Evolutionary conservation across 2,329 filamentous ascomycete genomes (phyloP).

Genomic region (Hypomyces perniciosus): DNA sequence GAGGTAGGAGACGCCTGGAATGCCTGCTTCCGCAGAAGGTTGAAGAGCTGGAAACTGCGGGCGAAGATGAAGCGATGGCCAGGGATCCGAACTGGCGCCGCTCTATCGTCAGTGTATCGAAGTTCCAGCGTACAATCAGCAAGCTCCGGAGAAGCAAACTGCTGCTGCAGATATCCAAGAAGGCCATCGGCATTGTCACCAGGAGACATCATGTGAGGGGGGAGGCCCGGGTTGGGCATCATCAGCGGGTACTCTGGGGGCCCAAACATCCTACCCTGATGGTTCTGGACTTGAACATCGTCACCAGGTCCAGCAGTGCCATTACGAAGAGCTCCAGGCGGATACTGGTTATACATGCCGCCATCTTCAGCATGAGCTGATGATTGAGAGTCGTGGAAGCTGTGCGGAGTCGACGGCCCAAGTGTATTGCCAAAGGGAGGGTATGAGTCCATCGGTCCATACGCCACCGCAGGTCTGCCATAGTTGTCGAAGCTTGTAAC

Average conservation of each 20-base stretch:
- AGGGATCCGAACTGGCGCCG: slow-evolving; percentile 37
- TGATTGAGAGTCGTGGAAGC: slow-evolving; percentile 56
- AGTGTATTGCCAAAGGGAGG: slow-evolving; percentile 34
- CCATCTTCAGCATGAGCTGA: slow-evolving; percentile 44
- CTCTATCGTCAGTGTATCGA: slow-evolving; percentile 35
- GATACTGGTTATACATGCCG: slow-evolving; percentile 35
- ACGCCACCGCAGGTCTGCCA: slow-evolving; percentile 31
- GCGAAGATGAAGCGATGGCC: slow-evolving; percentile 52
- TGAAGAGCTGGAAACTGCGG: slow-evolving; percentile 36
- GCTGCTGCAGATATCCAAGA: slow-evolving; percentile 33
- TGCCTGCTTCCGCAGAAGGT: slow-evolving; percentile 22
- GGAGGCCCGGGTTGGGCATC: slow-evolving; percentile 26
- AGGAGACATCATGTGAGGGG: slow-evolving; percentile 22
- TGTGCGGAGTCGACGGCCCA: slow-evolving; percentile 52
- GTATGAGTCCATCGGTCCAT: slow-evolving; percentile 30
- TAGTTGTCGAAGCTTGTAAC: slow-evolving; percentile 31
- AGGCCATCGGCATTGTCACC: slow-evolving; percentile 33
- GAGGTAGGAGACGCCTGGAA: slow-evolving; percentile 25
- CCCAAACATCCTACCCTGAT: slow-evolving; percentile 26
- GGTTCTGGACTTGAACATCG: slow-evolving; percentile 24
- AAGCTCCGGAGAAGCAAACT: slow-evolving; percentile 26
- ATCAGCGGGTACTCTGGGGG: slow-evolving; percentile 27
- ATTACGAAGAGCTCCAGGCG: slow-evolving; percentile 34
- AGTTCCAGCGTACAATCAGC: slow-evolving; percentile 44
- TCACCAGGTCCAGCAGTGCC: slow-evolving; percentile 25